These are phyloP conservation scores for Ophiocordyceps camponoti-saundersi DNA, from an alignment of 2,329 filamentous ascomycete genomes.

Conservation along the genomic window DNA sequence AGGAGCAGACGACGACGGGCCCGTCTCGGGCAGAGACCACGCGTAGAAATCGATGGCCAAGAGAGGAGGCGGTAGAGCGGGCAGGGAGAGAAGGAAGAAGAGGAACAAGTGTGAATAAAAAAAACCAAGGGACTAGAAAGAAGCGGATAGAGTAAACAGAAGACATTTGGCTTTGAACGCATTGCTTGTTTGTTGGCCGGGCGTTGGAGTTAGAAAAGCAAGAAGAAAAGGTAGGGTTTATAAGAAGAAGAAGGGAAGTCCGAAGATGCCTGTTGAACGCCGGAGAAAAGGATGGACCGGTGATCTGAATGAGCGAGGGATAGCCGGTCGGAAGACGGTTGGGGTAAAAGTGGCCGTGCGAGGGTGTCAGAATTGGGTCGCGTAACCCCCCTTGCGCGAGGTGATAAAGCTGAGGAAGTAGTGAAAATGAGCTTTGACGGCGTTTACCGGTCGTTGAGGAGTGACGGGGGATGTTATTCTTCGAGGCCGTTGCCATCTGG, in stretches of 20 bases:
- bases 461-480: neutral
- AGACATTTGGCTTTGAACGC: neutral
- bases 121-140: neutral
- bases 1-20: neutral
- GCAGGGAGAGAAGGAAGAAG: neutral
- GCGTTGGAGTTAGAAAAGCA: neutral
- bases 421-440: neutral
- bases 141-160: neutral
- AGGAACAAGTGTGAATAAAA: neutral
- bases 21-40: neutral
- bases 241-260: neutral
- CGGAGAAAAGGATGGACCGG: conserved; percentile 2
- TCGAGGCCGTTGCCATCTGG: neutral
- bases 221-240: neutral
- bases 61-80: neutral
- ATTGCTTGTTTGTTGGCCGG: neutral
- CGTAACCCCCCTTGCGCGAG: neutral
- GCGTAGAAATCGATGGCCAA: neutral
- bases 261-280: conserved; percentile 4
- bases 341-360: neutral
- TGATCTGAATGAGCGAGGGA: neutral
- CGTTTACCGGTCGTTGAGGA: neutral
- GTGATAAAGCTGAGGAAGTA: neutral
- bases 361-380: neutral
- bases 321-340: neutral